These are phyloP conservation scores for Tetrahymena borealis DNA, from an alignment of 73 alveolate genomes.

Conservation along the genomic window DNA sequence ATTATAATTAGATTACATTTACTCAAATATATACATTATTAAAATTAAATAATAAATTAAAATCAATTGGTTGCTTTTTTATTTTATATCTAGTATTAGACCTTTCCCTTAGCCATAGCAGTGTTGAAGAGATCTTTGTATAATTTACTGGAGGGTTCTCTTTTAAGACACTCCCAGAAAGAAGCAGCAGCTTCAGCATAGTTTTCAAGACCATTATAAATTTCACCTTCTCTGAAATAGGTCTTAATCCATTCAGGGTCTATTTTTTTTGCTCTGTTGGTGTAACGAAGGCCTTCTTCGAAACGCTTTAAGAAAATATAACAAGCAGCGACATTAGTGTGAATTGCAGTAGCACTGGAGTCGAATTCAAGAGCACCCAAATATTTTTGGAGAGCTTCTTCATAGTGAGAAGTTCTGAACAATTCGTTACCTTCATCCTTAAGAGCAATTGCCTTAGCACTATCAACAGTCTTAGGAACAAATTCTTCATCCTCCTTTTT, in stretches of 20 bases:
- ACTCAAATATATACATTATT: background rate
- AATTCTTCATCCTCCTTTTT: background rate
- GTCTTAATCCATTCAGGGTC: constrained; percentile 27
- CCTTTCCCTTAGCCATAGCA: constrained; percentile 10
- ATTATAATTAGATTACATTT: no score
- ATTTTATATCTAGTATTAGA: background rate
- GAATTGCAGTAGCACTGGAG: constrained; percentile 2
- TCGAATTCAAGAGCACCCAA: background rate
- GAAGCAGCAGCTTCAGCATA: constrained; percentile 44
- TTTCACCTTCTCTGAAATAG: constrained; percentile 28
- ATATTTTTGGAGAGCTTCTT: background rate
- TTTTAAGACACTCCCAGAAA: constrained; percentile 22
- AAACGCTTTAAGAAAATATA: background rate
- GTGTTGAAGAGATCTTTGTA: constrained; percentile 12
- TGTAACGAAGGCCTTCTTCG: constrained; percentile 1
- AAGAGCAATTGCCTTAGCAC: background rate
- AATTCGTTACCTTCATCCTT: background rate
- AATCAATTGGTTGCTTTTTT: background rate
- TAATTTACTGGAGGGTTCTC: background rate
- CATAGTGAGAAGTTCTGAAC: background rate
- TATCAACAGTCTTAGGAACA: background rate
- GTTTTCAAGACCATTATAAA: constrained; percentile 16
- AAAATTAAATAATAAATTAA: background rate
- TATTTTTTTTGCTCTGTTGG: constrained; percentile 7
- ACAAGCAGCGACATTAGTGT: constrained; percentile 15